phyloP scores from a whole-genome alignment of 805 yeast genomes.

The Priceomyces haplophilus region DNA sequence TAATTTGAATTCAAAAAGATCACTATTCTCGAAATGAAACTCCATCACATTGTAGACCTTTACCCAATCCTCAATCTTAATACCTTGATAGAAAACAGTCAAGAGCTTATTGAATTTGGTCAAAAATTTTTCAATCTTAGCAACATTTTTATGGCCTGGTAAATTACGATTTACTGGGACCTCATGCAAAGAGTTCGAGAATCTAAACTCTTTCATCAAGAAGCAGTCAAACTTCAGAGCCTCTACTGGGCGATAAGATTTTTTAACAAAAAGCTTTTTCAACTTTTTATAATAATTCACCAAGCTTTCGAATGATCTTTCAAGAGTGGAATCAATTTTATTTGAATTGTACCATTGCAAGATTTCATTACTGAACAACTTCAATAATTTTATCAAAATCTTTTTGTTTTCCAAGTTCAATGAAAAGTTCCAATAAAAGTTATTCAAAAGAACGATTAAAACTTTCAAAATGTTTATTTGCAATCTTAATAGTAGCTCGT shows the following conservation, averaged over 20 bases:
- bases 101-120: conserved; percentile 62
- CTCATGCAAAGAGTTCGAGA: conserved; percentile 40
- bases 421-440: conserved; percentile 72
- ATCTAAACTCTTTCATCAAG: conserved; percentile 38
- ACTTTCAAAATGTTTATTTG: conserved; percentile 82
- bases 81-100: conserved; percentile 51
- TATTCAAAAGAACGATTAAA: conserved; percentile 62
- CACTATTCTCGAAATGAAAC: conserved; percentile 55
- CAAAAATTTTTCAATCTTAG: conserved; percentile 59
- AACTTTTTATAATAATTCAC: conserved; percentile 57
- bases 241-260: conserved; percentile 61
- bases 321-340: conserved; percentile 33
- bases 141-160: conserved; percentile 43
- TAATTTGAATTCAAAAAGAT: conserved; percentile 54
- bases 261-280: conserved; percentile 67
- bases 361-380: conserved; percentile 66
- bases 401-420: conserved; percentile 61
- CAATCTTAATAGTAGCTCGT: conserved; percentile 68
- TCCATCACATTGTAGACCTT: conserved; percentile 72
- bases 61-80: conserved; percentile 75
- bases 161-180: conserved; percentile 47
- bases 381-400: conserved; percentile 60
- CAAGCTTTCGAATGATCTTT: conserved; percentile 35
- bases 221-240: conserved; percentile 37
- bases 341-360: conserved; percentile 45